These are phyloP conservation scores for Canavalia gladiata DNA, from an alignment of 306 rosid genomes.

Conservation along the genomic window DNA sequence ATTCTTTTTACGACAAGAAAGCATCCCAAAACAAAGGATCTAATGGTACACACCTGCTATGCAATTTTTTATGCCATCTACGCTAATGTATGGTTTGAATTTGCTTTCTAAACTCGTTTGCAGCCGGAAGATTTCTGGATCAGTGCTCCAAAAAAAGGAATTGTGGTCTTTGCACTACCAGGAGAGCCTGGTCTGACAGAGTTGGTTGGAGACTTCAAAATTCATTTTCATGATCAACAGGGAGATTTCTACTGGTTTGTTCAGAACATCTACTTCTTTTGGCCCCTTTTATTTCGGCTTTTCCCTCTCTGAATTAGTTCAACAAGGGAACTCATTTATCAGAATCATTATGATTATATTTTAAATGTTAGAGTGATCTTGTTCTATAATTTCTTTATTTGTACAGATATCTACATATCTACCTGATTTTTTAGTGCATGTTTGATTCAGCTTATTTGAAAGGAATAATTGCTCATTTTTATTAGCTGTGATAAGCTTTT, in stretches of 20 bases:
- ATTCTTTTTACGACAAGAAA: slow-evolving; percentile 77
- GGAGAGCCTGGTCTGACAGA: slow-evolving; percentile 96
- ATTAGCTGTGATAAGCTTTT: too few relatives aligned
- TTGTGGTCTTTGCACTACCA: slow-evolving; percentile 89
- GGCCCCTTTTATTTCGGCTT: background rate
- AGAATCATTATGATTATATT: slow-evolving; percentile 9
- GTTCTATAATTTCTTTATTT: background rate
- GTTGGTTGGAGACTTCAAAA: slow-evolving; percentile 89
- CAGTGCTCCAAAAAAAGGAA: slow-evolving; percentile 85
- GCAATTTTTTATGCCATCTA: slow-evolving; percentile 21
- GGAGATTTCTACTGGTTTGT: slow-evolving; percentile 98
- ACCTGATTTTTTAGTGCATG: background rate
- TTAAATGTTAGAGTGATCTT: slow-evolving; percentile 3
- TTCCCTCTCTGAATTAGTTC: slow-evolving; percentile 36
- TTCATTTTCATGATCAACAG: slow-evolving; percentile 86
- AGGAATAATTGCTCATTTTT: too few relatives aligned
- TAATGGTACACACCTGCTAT: slow-evolving; percentile 65
- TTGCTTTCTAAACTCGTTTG: slow-evolving; percentile 46
- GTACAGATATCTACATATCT: background rate
- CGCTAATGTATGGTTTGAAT: slow-evolving; percentile 41
- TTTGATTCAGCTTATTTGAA: too few relatives aligned
- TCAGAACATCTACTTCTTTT: slow-evolving; percentile 27
- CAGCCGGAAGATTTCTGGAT: slow-evolving; percentile 99
- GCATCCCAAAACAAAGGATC: slow-evolving; percentile 86
- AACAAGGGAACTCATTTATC: slow-evolving; percentile 30